Base-by-base conservation (phyloP, 305 asterid species). In the Fraxinus platypoda region DNA sequence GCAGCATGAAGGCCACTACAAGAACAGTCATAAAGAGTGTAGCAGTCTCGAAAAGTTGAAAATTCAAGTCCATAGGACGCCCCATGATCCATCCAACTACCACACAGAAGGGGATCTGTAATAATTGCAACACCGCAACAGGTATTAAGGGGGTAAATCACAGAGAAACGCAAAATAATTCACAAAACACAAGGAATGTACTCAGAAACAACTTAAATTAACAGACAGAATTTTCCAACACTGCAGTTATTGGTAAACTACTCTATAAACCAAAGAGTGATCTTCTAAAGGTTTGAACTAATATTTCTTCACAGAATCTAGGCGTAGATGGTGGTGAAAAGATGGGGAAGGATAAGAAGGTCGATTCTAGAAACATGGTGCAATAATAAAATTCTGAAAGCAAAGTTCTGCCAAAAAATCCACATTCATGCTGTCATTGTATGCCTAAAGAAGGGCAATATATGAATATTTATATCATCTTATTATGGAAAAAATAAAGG, bases 21-120 rank as follows among this genome's bases (percentile, higher is more conserved):
- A 94, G 92, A 80, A 93, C 97, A 0, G 95, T 94, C 92, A 94
- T 93, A 79, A 94, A 84, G 33, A 94, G 95, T 3, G 94, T 86
- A 34, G 96, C 94, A 1, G 97, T 94, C 90, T 94, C 98, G 49
- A 94, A 94, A 62, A 94, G 85, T 83, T 93, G 95, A 68, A 94
- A 94, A 81, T 94, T 93, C 87, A 94, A 86, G 88, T 93, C 96
- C 97, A 94, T 90, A 0, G 94, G 92, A 38, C 81, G 85, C 33
- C 88, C 95, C 91, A 90, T 93, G 78, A 90, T 86, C 98, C 98
- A 94, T 46, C 97, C 98, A 74, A 91, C 89, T 37, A 94, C 90
- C 76, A 94, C 97, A n/a, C 92, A 91, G 70, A 94, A 93, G 0
- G 98, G 98, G 57, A 94, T 91, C 98, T 94, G 86, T 85, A 81